Percentiles rank a stretch among this genome's conserved stretches.
phyloP scores from a whole-genome alignment of 805 yeast species.

The Starmerella vitae region DNA sequence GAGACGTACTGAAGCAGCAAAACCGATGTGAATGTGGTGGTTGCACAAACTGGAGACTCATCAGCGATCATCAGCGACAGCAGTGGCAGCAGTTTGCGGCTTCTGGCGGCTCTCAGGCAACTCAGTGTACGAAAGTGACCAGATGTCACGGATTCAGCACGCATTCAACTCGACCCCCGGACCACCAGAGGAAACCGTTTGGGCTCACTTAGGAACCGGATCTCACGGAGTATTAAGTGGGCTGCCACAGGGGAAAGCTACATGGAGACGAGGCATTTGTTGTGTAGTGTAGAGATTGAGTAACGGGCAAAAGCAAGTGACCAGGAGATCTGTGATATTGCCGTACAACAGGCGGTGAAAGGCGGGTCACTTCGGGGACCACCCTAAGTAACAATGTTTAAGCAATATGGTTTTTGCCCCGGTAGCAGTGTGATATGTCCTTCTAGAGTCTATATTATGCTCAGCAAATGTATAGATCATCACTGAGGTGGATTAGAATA shows the following conservation, averaged over 20 bases:
- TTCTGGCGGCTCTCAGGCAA: constrained; percentile 80
- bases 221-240: constrained; percentile 28
- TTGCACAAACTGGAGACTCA: constrained; percentile 91
- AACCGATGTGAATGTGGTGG: constrained; percentile 51
- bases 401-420: too few relatives aligned
- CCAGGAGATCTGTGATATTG: constrained; percentile 81
- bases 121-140: constrained; percentile 58
- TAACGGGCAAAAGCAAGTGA: constrained; percentile 66
- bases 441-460: too few relatives aligned
- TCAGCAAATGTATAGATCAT: too few relatives aligned
- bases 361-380: constrained; percentile 56
- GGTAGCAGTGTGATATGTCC: too few relatives aligned
- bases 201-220: constrained; percentile 94
- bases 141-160: constrained; percentile 52
- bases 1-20: constrained; percentile 50
- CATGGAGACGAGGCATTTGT: constrained; percentile 85
- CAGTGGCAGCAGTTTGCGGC: constrained; percentile 61
- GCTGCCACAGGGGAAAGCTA: constrained; percentile 21
- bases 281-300: constrained; percentile 77
- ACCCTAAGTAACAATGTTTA: too few relatives aligned
- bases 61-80: constrained; percentile 74
- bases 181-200: constrained; percentile 57
- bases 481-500: too few relatives aligned
- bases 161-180: constrained; percentile 74
- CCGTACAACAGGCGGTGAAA: constrained; percentile 45